These are phyloP conservation scores for Vitis riparia DNA, from an alignment of 164 flowering plant species.

Conservation along the genomic window DNA sequence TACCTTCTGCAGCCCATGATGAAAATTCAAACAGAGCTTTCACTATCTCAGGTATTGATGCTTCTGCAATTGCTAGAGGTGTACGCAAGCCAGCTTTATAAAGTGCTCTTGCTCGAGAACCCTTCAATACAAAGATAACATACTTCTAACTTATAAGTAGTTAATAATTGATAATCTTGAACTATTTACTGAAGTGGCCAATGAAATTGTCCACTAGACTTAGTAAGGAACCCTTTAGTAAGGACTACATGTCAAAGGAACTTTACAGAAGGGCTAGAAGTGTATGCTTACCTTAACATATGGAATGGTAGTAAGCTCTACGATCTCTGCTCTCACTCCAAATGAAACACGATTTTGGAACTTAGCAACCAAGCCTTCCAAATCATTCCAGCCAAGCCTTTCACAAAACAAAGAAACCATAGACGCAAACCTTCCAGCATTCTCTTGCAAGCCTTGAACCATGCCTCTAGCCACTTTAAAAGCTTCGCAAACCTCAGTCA, in stretches of 20 bases:
- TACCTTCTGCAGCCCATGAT: slow-evolving; percentile 83
- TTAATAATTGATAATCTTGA: not conserved
- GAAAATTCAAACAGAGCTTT: slow-evolving; percentile 88
- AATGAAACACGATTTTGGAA: slow-evolving; percentile 96
- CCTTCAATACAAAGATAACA: slow-evolving; percentile 40
- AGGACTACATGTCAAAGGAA: not conserved
- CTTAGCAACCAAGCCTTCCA: slow-evolving; percentile 88
- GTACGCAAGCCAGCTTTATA: slow-evolving; percentile 94
- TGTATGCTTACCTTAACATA: slow-evolving; percentile 65
- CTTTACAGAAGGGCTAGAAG: not conserved
- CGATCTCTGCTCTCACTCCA: slow-evolving; percentile 97
- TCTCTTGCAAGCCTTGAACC: slow-evolving; percentile 98
- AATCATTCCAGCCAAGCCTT: slow-evolving; percentile 97
- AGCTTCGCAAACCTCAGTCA: slow-evolving; percentile 85
- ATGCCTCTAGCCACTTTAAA: slow-evolving; percentile 96
- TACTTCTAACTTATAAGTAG: too few relatives aligned
- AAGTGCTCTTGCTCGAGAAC: slow-evolving; percentile 96
- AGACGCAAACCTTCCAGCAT: slow-evolving; percentile 98
- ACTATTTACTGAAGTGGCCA: not conserved
- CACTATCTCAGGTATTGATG: slow-evolving; percentile 70
- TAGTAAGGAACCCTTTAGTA: not conserved
- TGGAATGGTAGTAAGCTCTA: slow-evolving; percentile 89
- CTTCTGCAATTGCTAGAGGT: slow-evolving; percentile 88
- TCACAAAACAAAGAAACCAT: slow-evolving; percentile 97
- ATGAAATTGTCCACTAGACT: not conserved